Base-by-base conservation (phyloP, 2,329 filamentous ascomycete species). In the Coleophoma crateriformis region DNA sequence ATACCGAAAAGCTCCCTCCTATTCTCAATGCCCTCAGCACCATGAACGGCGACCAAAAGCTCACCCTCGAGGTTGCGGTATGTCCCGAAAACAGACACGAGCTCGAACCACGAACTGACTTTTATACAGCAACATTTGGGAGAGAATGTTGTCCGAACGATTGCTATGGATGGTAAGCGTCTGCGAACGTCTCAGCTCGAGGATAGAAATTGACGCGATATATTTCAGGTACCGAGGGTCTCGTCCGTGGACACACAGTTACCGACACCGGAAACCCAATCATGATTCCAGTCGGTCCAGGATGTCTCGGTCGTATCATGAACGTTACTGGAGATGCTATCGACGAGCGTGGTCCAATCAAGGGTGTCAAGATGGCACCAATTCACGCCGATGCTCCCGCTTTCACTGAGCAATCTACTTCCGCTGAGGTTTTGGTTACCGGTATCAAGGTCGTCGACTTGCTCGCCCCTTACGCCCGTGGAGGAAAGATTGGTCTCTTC, bases 401-500 rank as follows among this genome's bases (percentile, higher is more conserved):
- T 71, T 99, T 97, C 82, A 81, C 81, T 63, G 94, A 99, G 69
- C 94, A 99, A 82, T 95, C 94, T 61, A 99, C 94, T 65, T 81
- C 84, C 66, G 94, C 94, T 65, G 94, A 99, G 80, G 85, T 99
- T 75, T 85, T 99, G 64, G 88, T 95, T 67, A 99, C 94, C 64
- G 94, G 94, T 86, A 99, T 99, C 85, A 99, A 99, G 88, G 94
- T 99, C 74, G 94, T 99, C 78, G 94, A 99, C 75, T 84, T 99
- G 63, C 85, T 99, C 69, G 94, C 94, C 67, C 94, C 94, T 68
- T 99, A 99, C 77, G 94, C 94, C 73, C 94, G 94, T 95, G 94
- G 94, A 90, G 94, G 94, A 85, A 99, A 99, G 88, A 99, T 99
- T 84, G 94, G 94, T 89, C 90, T 99, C 65, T 99, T 99, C 80